A percentile compares a stretch with the other conserved stretches of the same genome.
These are phyloP conservation scores for Elsinoe australis DNA, from an alignment of 2,329 filamentous ascomycete species.

Conservation along the genomic window DNA sequence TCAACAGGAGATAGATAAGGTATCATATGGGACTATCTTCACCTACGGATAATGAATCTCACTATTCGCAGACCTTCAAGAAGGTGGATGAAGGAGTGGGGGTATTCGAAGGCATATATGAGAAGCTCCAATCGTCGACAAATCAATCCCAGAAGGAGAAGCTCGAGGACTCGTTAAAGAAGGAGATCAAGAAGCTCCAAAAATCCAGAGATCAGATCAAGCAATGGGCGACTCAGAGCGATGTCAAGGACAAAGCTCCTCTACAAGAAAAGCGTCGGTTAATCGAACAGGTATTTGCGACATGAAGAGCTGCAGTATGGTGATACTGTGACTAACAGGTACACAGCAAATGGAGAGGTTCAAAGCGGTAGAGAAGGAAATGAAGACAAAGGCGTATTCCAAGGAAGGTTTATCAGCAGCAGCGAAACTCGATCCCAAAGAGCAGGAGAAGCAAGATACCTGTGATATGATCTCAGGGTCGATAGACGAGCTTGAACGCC, in stretches of 20 bases:
- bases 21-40: slow-evolving; percentile 29
- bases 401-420: slow-evolving; percentile 93
- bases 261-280: slow-evolving; percentile 87
- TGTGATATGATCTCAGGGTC: slow-evolving; percentile 77
- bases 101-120: slow-evolving; percentile 90
- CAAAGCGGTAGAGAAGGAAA: slow-evolving; percentile 99
- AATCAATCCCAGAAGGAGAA: slow-evolving; percentile 97
- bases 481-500: slow-evolving; percentile 87
- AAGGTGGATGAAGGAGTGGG: slow-evolving; percentile 89
- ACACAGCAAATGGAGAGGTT: slow-evolving; percentile 97
- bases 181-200: slow-evolving; percentile 99
- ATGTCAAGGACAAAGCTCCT: slow-evolving; percentile 98
- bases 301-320: slow-evolving; percentile 27
- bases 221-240: slow-evolving; percentile 96
- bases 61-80: slow-evolving; percentile 59
- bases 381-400: slow-evolving; percentile 99
- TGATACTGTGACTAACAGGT: slow-evolving; percentile 9
- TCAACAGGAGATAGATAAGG: slow-evolving; percentile 97
- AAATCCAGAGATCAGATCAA: slow-evolving; percentile 97
- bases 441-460: slow-evolving; percentile 85
- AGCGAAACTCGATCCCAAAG: slow-evolving; percentile 91
- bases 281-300: slow-evolving; percentile 95
- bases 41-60: slow-evolving; percentile 18
- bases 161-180: slow-evolving; percentile 93
- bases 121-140: slow-evolving; percentile 89